Evolutionary conservation across 2,329 filamentous ascomycete species (phyloP).

Genomic region (Saccharata proteae): DNA sequence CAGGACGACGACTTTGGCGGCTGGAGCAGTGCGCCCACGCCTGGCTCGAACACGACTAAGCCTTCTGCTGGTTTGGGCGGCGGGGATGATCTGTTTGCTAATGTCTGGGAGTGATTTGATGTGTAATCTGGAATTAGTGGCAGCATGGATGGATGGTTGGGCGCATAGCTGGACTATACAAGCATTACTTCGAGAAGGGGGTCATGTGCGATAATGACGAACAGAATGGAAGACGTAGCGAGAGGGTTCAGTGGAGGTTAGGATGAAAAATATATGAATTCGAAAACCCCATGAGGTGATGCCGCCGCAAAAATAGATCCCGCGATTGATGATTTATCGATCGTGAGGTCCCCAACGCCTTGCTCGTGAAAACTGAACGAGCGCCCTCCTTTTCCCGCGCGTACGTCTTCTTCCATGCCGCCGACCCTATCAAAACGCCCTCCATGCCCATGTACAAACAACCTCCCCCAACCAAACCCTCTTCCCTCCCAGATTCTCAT

Average conservation of each 20-base stretch:
- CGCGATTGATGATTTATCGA: too few relatives aligned
- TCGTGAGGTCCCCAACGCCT: too few relatives aligned
- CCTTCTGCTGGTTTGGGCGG: constrained; percentile 44
- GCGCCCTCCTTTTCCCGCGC: too few relatives aligned
- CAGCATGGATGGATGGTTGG: neutral
- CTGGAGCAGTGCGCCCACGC: constrained; percentile 65
- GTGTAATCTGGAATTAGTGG: too few relatives aligned
- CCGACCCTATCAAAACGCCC: neutral
- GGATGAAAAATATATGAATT: too few relatives aligned
- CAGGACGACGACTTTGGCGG: constrained; percentile 94
- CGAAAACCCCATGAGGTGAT: too few relatives aligned
- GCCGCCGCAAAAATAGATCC: too few relatives aligned
- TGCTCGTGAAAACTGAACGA: too few relatives aligned
- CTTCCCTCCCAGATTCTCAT: too few relatives aligned
- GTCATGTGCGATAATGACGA: neutral
- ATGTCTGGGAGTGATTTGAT: constrained; percentile 73
- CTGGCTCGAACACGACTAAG: constrained; percentile 28
- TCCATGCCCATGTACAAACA: too few relatives aligned
- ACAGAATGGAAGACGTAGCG: constrained; percentile 1
- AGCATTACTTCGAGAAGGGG: neutral
- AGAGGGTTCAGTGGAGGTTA: neutral
- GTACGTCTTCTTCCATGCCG: neutral
- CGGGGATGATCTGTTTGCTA: constrained; percentile 79
- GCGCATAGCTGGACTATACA: too few relatives aligned
- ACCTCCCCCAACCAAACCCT: too few relatives aligned